Evolutionary conservation across 2,329 filamentous ascomycete genomes (phyloP), one percentile per base, ranked within the genome.

Genomic region (Moelleriella libera): DNA sequence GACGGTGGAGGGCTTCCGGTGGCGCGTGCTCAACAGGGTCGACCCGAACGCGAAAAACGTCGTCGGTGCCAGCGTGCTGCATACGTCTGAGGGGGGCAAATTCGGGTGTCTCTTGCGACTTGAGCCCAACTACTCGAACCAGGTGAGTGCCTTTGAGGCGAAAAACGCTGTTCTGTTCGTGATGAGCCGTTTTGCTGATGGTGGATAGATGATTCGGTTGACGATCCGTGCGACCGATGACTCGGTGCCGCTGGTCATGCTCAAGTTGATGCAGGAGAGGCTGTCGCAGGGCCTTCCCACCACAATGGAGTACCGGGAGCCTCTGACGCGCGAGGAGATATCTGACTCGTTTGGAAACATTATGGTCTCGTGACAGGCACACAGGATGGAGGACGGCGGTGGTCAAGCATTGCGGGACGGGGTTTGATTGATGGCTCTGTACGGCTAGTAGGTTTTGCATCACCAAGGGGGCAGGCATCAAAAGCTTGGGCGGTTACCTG

Each of bases 201-300:
- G 2, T 43, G 10, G 3, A 9, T 28, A 96, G 92, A 96, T 96
- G 88, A 85, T 94, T 58, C 89, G 92, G 47, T 73, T 97, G 51
- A 98, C 92, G 0, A 83, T 98, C 56, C 79, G 92, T 52, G 92
- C 90, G 5, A 98, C 92, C 1, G 90, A 97, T 58, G 92, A 97
- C 60, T 78, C 74, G 32, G 87, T 98, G 0, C 88, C 92, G 6
- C 75, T 78, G 2, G 74, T 90, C 21, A 63, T 98, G 48, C 70
- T 92, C 58, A 89, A 87, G 63, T 69, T 85, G 49, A 94, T 98
- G 88, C 85, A 94, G 60, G 85, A 90, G 53, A 78, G 84, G 51
- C 71, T 97, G 44, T 74, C 83, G 6, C 61, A 64, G 6, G 80
- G 80, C 5, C 55, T 66, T 29, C 68, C 70, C 31, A 69, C 65